Base-by-base conservation (phyloP, 2,329 filamentous ascomycete species). In the Cladosporium colombiae region DNA sequence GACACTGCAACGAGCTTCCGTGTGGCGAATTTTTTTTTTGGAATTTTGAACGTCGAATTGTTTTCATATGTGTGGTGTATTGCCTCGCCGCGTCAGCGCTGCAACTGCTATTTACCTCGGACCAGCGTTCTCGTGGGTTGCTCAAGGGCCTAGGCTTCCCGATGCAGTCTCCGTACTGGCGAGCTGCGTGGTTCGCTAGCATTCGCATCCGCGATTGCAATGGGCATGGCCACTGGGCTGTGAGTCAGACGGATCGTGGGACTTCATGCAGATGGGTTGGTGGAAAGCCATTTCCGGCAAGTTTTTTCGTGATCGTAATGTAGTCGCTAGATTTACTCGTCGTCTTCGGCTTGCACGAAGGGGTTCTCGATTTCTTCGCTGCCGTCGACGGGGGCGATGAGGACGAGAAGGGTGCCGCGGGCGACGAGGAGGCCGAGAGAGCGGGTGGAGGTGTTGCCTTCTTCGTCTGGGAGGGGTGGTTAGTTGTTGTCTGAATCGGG, bases 361-460 rank as follows among this genome's bases (percentile, higher is more conserved):
- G 95, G 95, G 78, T 99, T 99, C 73, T 91, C 87, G 74, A 99
- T 99, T 80, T 94, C 90, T 80, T 98, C 93, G 80, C 92, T 97
- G 65, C 95, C 95, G 75, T 98, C 93, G 62, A 95, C 86, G 4
- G 95, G 95, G 68, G 92, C 95, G 76, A 99, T 92, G 68, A 97
- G 86, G 46, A 97, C 94, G 64, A 99, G 88, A 56, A 99, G 84
- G 8, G 95, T 98, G 67, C 95, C 95, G 70, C 95, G 88, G 49
- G 92, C 94, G 62, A 97, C 95, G 23, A 97, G 89, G 58, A 97
- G 85, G 62, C 93, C 93, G 23, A 97, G 88, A 21, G 90, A 86
- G 70, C 93, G 87, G 31, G 90, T 90, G 66, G 88, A 89, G 71
- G 93, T 89, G 80, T 96, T 97, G 71, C 93, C 94, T 78, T 97